phyloP scores from a whole-genome alignment of 2,329 filamentous ascomycete genomes.

The Cadophora sp. region DNA sequence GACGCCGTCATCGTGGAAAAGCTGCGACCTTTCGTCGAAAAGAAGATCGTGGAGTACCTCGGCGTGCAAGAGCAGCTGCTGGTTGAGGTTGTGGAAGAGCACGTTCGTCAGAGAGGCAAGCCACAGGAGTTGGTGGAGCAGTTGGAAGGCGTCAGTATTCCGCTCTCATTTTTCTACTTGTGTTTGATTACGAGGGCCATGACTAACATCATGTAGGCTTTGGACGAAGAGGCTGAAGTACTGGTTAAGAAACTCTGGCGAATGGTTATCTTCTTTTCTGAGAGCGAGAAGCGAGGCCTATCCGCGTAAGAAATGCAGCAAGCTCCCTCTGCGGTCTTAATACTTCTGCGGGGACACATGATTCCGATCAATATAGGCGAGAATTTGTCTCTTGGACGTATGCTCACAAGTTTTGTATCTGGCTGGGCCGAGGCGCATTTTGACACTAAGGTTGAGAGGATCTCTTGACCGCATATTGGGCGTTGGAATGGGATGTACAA shows the following conservation, averaged over 20 bases:
- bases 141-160: constrained; percentile 74
- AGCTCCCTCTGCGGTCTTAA: neutral
- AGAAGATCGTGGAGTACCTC: constrained; percentile 96
- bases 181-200: neutral
- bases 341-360: too few relatives aligned
- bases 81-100: constrained; percentile 90
- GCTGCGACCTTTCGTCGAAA: constrained; percentile 92
- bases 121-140: constrained; percentile 86
- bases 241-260: constrained; percentile 97
- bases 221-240: constrained; percentile 94
- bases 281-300: constrained; percentile 89
- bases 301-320: constrained; percentile 57
- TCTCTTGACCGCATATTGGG: neutral
- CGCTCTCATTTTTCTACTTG: constrained; percentile 10
- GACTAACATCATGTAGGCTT: constrained; percentile 62
- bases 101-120: constrained; percentile 75
- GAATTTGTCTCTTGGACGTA: too few relatives aligned
- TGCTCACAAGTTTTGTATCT: neutral
- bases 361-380: too few relatives aligned
- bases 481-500: neutral
- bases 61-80: constrained; percentile 96
- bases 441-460: neutral
- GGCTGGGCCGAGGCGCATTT: neutral
- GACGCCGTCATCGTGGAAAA: constrained; percentile 82
- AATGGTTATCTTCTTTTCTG: constrained; percentile 97